These are phyloP conservation scores for Globisporangium middletonii DNA, from an alignment of 352 stramenopile genomes.

Conservation along the genomic window DNA sequence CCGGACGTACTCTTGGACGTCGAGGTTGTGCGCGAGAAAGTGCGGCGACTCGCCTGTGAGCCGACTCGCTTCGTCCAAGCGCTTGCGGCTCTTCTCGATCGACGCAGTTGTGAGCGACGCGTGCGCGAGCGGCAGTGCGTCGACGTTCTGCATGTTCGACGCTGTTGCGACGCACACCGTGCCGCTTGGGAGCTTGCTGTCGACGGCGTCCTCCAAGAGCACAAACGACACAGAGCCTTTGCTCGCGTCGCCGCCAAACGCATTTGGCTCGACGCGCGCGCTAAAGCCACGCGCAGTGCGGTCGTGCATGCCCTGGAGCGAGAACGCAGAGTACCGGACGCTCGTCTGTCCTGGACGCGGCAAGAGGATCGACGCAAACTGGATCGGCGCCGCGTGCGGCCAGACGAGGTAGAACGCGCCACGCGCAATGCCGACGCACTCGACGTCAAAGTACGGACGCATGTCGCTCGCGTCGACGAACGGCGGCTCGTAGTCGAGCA, in stretches of 20 bases:
- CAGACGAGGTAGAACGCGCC: conserved; percentile 69
- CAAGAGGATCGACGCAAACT: conserved; percentile 62
- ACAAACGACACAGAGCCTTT: conserved; percentile 72
- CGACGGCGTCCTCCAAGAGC: conserved; percentile 32
- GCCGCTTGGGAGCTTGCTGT: conserved; percentile 20
- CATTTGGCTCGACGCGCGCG: conserved; percentile 41
- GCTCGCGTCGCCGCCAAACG: conserved; percentile 36
- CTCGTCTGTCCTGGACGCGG: conserved; percentile 40
- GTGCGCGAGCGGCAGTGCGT: conserved; percentile 17
- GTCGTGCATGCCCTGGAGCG: conserved; percentile 54
- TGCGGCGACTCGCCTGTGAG: conserved; percentile 34
- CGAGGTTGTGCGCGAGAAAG: conserved; percentile 27
- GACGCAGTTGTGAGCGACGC: conserved; percentile 18
- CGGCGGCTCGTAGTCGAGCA: conserved; percentile 61
- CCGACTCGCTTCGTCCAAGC: conserved; percentile 33
- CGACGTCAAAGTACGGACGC: conserved; percentile 48
- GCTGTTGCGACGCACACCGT: conserved; percentile 59
- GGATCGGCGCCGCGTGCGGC: conserved; percentile 42
- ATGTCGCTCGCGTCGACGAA: conserved; percentile 35
- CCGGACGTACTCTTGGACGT: conserved; percentile 51
- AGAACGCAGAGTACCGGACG: conserved; percentile 52
- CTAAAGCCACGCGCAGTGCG: conserved; percentile 50
- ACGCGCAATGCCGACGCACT: conserved; percentile 53
- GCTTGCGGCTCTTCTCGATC: conserved; percentile 29
- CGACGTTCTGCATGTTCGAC: conserved; percentile 59